Base-by-base conservation (phyloP, 2,329 filamentous ascomycete genomes). In the Penicillium aurantiogriseum region DNA sequence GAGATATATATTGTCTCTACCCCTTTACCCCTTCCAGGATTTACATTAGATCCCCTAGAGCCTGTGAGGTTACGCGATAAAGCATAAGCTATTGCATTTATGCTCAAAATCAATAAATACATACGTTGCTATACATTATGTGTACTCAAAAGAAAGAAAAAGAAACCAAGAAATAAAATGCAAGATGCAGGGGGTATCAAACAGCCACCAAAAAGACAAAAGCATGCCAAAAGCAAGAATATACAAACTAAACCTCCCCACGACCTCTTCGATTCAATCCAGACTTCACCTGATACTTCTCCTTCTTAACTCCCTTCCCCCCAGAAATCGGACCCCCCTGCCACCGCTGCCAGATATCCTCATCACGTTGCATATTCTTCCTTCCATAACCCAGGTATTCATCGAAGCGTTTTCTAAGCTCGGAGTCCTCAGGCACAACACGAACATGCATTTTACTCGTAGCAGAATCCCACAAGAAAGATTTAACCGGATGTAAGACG, bases 261-360 rank as follows among this genome's bases (percentile, higher is more conserved):
- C 7, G 42, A 5, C 9, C 5, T 31, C 31, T 23, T 17, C 42
- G 8, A 38, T 23, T n/a, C 9, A 36, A 5, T 4, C 27, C 27
- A 10, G 15, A 15, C 8, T 47, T 38, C 40, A 54, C 52, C 6
- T 48, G 56, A 25, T 51, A 44, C 23, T 49, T 56, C 33, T 46
- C 54, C 7, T 55, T 50, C 43, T 61, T 62, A 2, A 47, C 51
- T 8, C 54, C 54, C 49, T 61, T 54, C 33, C 33, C 33, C 39
- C 44, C 9, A 43, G 54, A 44, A 19, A 21, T 33, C 11, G 46
- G 39, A 36, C 67, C 62, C 31, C 60, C 61, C 50, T 73, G 66
- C 31, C 64, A 59, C 25, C 61, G 55, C 25, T 66, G 62, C 70
- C 70, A 73, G 46, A 73, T 70, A 57, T 72, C 70, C 4, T 72